Evolutionary conservation across 2,329 filamentous ascomycete species (phyloP).

Genomic region (Paecilomyces sp.): DNA sequence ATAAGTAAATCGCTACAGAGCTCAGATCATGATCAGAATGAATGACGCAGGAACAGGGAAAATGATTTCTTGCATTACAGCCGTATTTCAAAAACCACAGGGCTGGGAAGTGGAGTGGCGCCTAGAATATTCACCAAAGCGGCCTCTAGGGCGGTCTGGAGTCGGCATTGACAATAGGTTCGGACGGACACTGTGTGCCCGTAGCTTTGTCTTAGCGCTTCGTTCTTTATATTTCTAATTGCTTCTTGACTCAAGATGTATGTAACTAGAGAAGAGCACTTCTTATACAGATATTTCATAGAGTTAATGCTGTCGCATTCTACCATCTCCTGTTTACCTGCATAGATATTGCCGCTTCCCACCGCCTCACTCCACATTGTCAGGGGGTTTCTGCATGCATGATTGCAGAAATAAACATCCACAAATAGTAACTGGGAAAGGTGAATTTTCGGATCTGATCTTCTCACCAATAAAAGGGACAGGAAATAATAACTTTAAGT

Average conservation of each 20-base stretch:
- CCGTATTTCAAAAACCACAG: not conserved
- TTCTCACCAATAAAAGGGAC: too few relatives aligned
- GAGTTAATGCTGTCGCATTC: not conserved
- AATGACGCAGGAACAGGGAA: not conserved
- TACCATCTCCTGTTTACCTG: not conserved
- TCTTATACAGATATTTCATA: not conserved
- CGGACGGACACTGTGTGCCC: not conserved
- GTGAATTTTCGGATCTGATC: too few relatives aligned
- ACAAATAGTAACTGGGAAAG: not conserved
- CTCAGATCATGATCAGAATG: not conserved
- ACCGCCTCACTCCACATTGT: not conserved
- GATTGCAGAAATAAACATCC: not conserved
- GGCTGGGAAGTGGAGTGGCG: not conserved
- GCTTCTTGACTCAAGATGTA: not conserved
- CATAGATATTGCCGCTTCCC: not conserved
- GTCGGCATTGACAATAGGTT: not conserved
- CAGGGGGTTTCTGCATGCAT: not conserved
- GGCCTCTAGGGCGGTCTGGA: not conserved
- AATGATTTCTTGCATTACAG: not conserved
- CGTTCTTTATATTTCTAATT: not conserved
- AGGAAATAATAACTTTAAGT: too few relatives aligned
- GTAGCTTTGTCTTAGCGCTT: not conserved
- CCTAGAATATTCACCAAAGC: not conserved
- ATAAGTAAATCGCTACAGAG: not conserved
- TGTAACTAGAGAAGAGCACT: not conserved